Conservation (phyloP, 1,284 basidiomycete species). For the Boletus semigastroideus region DNA sequence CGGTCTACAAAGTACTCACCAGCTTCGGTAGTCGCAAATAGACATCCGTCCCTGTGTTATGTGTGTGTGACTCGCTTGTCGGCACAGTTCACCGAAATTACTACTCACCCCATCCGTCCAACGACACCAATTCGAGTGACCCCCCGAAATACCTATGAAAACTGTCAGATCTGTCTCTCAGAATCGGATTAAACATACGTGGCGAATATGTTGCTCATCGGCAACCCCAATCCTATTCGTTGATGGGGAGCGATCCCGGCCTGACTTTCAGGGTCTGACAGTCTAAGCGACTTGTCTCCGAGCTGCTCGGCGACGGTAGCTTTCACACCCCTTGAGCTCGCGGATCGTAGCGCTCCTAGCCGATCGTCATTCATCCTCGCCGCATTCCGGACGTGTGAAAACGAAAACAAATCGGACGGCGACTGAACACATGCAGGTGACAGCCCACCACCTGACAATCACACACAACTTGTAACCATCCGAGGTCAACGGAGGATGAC, state of each 20-base stretch:
- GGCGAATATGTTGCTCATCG: constrained; percentile 84
- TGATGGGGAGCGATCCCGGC: constrained; percentile 54
- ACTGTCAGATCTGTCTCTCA: constrained; percentile 3
- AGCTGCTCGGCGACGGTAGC: constrained; percentile 80
- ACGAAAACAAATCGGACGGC: constrained; percentile 77
- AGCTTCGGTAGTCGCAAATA: constrained; percentile 80
- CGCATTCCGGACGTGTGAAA: constrained; percentile 77
- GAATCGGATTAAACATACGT: constrained; percentile 47
- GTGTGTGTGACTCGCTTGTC: background rate
- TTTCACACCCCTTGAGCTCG: constrained; percentile 65
- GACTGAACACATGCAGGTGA: constrained; percentile 50
- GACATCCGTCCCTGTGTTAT: constrained; percentile 68
- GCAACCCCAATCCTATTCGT: constrained; percentile 75
- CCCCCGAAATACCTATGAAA: constrained; percentile 75
- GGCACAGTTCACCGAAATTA: constrained; percentile 6
- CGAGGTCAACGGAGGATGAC: background rate
- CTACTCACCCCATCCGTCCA: constrained; percentile 79
- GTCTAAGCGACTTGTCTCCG: constrained; percentile 22
- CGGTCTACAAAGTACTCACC: constrained; percentile 43
- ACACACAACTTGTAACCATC: background rate
- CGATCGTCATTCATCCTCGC: constrained; percentile 65
- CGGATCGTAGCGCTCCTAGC: constrained; percentile 66
- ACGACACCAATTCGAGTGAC: constrained; percentile 74
- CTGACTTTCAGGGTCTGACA: constrained; percentile 42
- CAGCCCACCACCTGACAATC: constrained; percentile 65